Base-by-base conservation (phyloP, 148 eudicot genomes). In the Dysphania ambrosioides region DNA sequence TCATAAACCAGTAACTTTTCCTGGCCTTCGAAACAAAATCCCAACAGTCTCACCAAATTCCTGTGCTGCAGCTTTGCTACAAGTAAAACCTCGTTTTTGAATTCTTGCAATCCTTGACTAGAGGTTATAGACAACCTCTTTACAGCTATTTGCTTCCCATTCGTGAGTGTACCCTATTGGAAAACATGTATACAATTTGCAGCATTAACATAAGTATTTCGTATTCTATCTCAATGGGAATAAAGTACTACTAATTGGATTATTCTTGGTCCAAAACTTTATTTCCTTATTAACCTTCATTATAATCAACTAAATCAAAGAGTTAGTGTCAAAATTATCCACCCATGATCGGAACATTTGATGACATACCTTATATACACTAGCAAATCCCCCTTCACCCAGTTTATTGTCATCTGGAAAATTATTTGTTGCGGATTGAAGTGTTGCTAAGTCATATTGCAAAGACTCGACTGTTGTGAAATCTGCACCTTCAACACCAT, bases 11-110 rank as follows among this genome's bases (percentile, higher is more conserved):
- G 59, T 23, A 77, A 58, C 59, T 81, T 81, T 68, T 81, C 83
- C 2, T 44, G 57, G 2, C 73, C 77, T 32, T 55, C 77, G 0
- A 76, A 40, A 26, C 80, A 80, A 76, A 80, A 77, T 36, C 80
- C 83, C 35, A 81, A 27, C 4, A 81, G 71, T 51, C 77, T 66
- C 30, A 65, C 80, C 42, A 81, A 61, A 68, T 73, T 77, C 26
- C 78, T 40, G 34, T 81, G 84, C 27, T 81, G 84, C 30, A 81
- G 75, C 71, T 74, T 81, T 67, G 84, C 84, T 8, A 81, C 81
- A 57, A 81, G 38, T 1, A 72, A 36, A 4, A 81, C 53, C 71
- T 80, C 83, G 18, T 76, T 80, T 32, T 80, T 72, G 74, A 80
- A 76, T 49, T 80, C 77, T 68, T 76, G 62, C 0, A 34, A 31